Percentiles rank a stretch among this genome's conserved stretches.
Evolutionary conservation across 2,329 filamentous ascomycete species (phyloP).

Genomic region (Aspergillus sp.): DNA sequence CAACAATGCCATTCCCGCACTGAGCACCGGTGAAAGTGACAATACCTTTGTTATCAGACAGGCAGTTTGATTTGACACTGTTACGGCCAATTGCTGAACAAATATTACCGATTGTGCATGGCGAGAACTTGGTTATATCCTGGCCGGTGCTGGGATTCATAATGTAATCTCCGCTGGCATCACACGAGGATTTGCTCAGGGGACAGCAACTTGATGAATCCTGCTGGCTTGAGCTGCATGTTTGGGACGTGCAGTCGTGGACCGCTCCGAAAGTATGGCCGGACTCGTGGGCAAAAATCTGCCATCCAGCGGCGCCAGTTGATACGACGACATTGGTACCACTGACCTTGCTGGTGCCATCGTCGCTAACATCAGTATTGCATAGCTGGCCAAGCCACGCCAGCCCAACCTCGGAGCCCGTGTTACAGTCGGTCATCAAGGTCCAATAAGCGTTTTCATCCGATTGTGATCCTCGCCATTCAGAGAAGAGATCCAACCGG

Average conservation of each 20-base stretch:
- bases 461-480: constrained; percentile 74
- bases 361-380: constrained; percentile 52
- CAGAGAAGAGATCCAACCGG: constrained; percentile 82
- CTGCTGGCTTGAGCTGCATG: constrained; percentile 66
- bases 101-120: constrained; percentile 89
- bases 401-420: constrained; percentile 80
- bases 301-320: constrained; percentile 83
- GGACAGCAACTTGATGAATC: constrained; percentile 76
- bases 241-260: constrained; percentile 76
- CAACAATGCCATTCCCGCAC: constrained; percentile 97
- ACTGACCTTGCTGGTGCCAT: constrained; percentile 68
- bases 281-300: constrained; percentile 90
- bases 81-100: constrained; percentile 80
- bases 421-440: constrained; percentile 77
- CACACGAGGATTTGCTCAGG: constrained; percentile 64
- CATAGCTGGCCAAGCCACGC: constrained; percentile 93
- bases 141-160: constrained; percentile 89
- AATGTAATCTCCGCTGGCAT: constrained; percentile 77
- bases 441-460: constrained; percentile 95
- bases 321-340: constrained; percentile 87
- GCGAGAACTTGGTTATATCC: constrained; percentile 76
- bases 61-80: constrained; percentile 72
- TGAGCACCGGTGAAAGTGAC: constrained; percentile 77
- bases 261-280: constrained; percentile 95
- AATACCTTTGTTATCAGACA: constrained; percentile 83